Conservation (phyloP, 768 basidiomycete genomes). For the Tylopilus plumbeoviolaceoides region DNA sequence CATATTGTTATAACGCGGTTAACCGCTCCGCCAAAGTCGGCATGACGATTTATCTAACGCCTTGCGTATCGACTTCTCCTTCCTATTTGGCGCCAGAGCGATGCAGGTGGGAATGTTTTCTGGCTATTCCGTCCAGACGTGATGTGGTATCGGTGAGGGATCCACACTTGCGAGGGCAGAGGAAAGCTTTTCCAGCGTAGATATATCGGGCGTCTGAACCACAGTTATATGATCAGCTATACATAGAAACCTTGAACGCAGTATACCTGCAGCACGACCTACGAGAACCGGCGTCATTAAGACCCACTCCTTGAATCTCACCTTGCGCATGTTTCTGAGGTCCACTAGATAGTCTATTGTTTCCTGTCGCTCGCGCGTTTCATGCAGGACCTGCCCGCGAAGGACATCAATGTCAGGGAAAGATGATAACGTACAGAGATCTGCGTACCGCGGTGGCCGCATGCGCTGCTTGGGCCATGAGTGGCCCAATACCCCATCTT, state of each 20-base stretch:
- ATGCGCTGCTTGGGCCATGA: slow-evolving; percentile 44
- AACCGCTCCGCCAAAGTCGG: slow-evolving; percentile 33
- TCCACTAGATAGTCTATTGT: slow-evolving; percentile 38
- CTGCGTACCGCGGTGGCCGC: slow-evolving; percentile 37
- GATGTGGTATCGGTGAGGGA: slow-evolving; percentile 32
- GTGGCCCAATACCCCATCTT: slow-evolving; percentile 41
- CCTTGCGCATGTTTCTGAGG: slow-evolving; percentile 41
- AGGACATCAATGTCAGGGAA: background rate
- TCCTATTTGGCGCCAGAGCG: slow-evolving; percentile 39
- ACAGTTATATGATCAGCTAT: background rate
- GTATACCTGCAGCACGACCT: slow-evolving; percentile 41
- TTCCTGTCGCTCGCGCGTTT: slow-evolving; percentile 34
- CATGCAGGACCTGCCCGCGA: slow-evolving; percentile 35
- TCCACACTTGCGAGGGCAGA: slow-evolving; percentile 19
- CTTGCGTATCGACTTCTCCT: slow-evolving; percentile 36
- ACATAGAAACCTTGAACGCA: background rate
- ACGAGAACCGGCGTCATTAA: background rate
- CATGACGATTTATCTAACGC: slow-evolving; percentile 39
- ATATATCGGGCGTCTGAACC: slow-evolving; percentile 31
- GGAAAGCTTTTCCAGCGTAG: slow-evolving; percentile 32
- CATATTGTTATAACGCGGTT: background rate
- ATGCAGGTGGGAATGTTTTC: slow-evolving; percentile 41
- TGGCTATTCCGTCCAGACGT: slow-evolving; percentile 43
- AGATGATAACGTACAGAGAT: background rate
- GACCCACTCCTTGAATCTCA: slow-evolving; percentile 14